These are phyloP conservation scores for Flueggea neowawraea DNA, from an alignment of 441 rosid genomes.

Conservation along the genomic window DNA sequence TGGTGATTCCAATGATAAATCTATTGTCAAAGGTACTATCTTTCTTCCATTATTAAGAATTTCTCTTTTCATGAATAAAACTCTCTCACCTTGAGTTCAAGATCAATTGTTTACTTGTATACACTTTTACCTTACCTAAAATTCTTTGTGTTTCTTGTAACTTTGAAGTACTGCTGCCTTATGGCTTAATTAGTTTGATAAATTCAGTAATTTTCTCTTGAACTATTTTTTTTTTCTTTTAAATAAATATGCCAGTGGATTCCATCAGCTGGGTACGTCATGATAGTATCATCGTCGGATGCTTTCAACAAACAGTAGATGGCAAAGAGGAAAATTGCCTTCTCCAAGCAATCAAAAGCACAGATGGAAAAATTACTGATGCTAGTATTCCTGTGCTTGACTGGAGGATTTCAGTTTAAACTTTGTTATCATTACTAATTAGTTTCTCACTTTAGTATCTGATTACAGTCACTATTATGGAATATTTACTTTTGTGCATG, in stretches of 20 bases:
- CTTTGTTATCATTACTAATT: not conserved
- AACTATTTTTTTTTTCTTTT: slow-evolving; percentile 19
- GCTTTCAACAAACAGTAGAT: slow-evolving; percentile 58
- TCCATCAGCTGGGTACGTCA: slow-evolving; percentile 79
- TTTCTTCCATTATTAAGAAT: not conserved
- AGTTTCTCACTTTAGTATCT: not conserved
- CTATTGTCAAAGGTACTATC: slow-evolving; percentile 60
- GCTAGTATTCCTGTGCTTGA: slow-evolving; percentile 41
- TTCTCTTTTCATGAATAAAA: slow-evolving; percentile 6
- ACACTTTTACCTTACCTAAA: not conserved
- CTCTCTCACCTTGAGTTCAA: not conserved
- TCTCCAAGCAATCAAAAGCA: slow-evolving; percentile 75
- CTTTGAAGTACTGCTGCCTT: too few species aligned
- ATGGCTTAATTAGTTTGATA: not conserved
- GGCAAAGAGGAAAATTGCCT: slow-evolving; percentile 73
- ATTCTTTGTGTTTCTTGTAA: too few species aligned
- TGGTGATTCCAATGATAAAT: slow-evolving; percentile 39
- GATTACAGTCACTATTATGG: too few species aligned
- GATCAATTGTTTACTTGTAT: not conserved
- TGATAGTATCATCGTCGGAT: slow-evolving; percentile 76
- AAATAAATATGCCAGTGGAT: slow-evolving; percentile 73
- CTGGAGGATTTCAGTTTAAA: not conserved
- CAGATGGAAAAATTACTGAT: slow-evolving; percentile 61
- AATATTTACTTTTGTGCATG: too few species aligned
- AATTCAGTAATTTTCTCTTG: slow-evolving; percentile 5